Percentiles rank a stretch among this genome's conserved stretches.
phyloP scores from a whole-genome alignment of 768 basidiomycete genomes.

The Russula abietina region DNA sequence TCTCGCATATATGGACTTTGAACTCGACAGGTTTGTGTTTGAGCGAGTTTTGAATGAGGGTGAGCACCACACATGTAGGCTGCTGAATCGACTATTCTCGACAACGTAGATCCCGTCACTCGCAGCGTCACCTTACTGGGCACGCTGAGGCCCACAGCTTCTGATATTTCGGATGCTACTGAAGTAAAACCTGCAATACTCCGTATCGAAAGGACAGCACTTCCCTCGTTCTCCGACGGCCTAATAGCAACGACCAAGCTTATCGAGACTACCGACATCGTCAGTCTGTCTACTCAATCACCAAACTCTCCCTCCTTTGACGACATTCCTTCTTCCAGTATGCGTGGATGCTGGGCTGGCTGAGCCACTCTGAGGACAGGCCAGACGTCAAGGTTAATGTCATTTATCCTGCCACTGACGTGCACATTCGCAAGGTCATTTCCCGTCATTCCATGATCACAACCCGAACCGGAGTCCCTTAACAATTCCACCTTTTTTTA shows the following conservation, averaged over 20 bases:
- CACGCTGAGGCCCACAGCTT: neutral
- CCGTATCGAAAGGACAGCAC: constrained; percentile 70
- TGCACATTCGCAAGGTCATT: constrained; percentile 76
- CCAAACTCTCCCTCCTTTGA: constrained; percentile 7
- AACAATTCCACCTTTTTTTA: neutral
- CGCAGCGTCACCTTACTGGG: constrained; percentile 19
- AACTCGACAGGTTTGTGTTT: constrained; percentile 16
- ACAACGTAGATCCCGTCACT: constrained; percentile 16
- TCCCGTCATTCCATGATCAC: neutral
- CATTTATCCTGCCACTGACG: constrained; percentile 84
- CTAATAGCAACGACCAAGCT: constrained; percentile 40
- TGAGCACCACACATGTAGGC: constrained; percentile 18
- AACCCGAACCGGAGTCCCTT: neutral
- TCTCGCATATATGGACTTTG: constrained; percentile 9
- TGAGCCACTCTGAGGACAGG: constrained; percentile 34
- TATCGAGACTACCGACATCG: constrained; percentile 64
- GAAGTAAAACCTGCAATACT: constrained; percentile 48
- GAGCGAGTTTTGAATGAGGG: constrained; percentile 23
- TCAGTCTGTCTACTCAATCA: constrained; percentile 31
- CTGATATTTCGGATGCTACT: neutral
- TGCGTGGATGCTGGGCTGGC: constrained; percentile 72
- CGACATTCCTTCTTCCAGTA: constrained; percentile 47
- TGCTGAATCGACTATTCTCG: neutral
- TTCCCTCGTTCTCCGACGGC: constrained; percentile 42
- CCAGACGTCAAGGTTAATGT: constrained; percentile 80